Evolutionary conservation across 208 protist genomes (phyloP).

Genomic region (Novymonas esmeraldas): DNA sequence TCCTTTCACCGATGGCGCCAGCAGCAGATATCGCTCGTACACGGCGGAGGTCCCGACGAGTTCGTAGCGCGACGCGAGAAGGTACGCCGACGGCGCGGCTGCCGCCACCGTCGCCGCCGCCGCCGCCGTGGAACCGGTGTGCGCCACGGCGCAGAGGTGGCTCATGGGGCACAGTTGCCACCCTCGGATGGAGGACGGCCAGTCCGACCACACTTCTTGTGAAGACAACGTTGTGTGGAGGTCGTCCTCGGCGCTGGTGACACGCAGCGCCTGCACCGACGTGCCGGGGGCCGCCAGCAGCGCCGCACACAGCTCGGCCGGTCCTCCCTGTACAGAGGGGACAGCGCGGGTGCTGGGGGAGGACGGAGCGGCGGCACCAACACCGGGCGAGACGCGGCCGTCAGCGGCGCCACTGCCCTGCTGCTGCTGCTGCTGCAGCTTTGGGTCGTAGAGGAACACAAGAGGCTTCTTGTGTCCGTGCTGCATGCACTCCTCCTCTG

Average conservation of each 20-base stretch:
- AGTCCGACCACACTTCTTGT: conserved; percentile 32
- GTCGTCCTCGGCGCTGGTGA: conserved; percentile 28
- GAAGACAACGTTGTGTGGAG: conserved; percentile 1
- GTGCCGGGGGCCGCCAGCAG: conserved; percentile 7
- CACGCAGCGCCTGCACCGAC: conserved; percentile 11
- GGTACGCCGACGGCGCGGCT: conserved; percentile 5
- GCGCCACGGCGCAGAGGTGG: conserved; percentile 24
- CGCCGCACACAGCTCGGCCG: conserved; percentile 10
- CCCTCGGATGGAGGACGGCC: conserved; percentile 36
- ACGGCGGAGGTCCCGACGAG: conserved; percentile 47
- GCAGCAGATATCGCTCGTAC: conserved; percentile 48
- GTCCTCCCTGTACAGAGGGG: conserved; percentile 7
- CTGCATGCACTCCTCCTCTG: conserved; percentile 17
- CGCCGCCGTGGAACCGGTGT: neutral
- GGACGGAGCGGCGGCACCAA: neutral
- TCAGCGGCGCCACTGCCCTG: neutral
- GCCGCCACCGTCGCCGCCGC: neutral
- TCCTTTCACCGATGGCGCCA: neutral
- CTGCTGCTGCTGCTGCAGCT: neutral
- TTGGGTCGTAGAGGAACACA: conserved; percentile 28
- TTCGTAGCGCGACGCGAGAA: conserved; percentile 45
- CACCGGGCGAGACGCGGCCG: neutral
- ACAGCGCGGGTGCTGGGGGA: neutral
- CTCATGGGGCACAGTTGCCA: conserved; percentile 51
- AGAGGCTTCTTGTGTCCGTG: conserved; percentile 21